Evolutionary conservation across 768 basidiomycete species (phyloP), one percentile per base, ranked within the genome.

Genomic region (Lactifluus piperatus): DNA sequence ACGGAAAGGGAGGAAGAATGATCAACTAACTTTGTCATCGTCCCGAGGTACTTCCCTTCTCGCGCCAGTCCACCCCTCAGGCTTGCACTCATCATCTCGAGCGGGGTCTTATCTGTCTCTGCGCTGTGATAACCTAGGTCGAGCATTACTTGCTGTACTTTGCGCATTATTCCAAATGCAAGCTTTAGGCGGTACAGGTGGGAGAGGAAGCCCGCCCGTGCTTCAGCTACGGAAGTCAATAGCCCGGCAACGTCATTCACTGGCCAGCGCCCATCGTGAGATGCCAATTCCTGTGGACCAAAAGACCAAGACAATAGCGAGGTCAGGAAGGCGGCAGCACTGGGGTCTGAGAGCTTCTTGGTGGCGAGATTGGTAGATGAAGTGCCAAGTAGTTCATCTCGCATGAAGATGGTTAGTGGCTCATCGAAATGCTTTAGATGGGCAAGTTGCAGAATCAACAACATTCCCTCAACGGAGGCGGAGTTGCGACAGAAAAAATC

Each of bases 401-500:
- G 68, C 7, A 73, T 67, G 16, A 85, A 71, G 8, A 77, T 50
- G 3, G 79, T 75, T 14, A 88, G 69, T 0, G 84, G 82, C 26
- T 87, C 81, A 27, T 77, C 76, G 63, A 87, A 88, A 68, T 91
- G 88, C 60, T 86, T 86, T 68, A 90, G 69, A 66, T 88, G 75
- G 0, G 75, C 74, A 2, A 85, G 86, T 73, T 89, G 87, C 5
- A 91, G 67, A 34, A 82, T 76, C 7, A 80, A 82, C 10, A 82
- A 63, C 9, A 84, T 63, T 8, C 74, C 73, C 63, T 88, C 85
- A 1, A 84, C 65, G 0, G 85, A 86, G 0, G 78, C 68, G 26
- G 78, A 76, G 55, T 83, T 79, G 37, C 85, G 77, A 27, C 71
- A 71, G 62, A 77, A 82, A 56, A 83, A 79, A 56, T 87, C 84